phyloP scores from a whole-genome alignment of 768 basidiomycete genomes.

The Ramaria sp. region DNA sequence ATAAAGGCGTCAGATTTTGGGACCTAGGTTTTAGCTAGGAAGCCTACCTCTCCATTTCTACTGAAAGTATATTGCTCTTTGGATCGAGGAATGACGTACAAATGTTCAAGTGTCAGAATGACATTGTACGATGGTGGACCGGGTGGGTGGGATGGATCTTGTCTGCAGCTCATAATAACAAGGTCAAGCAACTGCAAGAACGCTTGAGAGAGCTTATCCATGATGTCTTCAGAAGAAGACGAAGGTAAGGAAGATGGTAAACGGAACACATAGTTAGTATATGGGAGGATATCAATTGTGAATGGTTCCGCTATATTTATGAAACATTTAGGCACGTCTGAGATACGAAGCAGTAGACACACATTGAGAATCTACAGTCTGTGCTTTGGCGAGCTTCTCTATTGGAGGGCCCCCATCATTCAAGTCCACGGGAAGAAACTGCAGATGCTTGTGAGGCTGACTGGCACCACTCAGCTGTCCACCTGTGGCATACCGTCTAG shows the following conservation, averaged over 20 bases:
- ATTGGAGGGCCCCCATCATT: constrained; percentile 57
- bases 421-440: constrained; percentile 55
- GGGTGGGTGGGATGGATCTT: constrained; percentile 47
- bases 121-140: constrained; percentile 76
- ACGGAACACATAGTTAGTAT: constrained; percentile 72
- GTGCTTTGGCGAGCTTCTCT: constrained; percentile 52
- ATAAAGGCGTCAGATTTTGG: not conserved
- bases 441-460: constrained; percentile 86
- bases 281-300: constrained; percentile 52
- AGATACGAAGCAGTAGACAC: not conserved
- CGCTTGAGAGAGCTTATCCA: constrained; percentile 39
- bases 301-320: constrained; percentile 50
- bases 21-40: not conserved
- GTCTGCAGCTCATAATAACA: constrained; percentile 59
- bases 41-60: constrained; percentile 33
- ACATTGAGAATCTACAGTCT: constrained; percentile 42
- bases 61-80: constrained; percentile 44
- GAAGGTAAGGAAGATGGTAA: constrained; percentile 32
- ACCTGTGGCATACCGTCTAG: constrained; percentile 28
- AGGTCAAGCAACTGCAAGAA: constrained; percentile 73
- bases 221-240: constrained; percentile 32
- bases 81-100: constrained; percentile 76
- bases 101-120: constrained; percentile 69
- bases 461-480: constrained; percentile 77
- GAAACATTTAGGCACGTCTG: constrained; percentile 1